Percentiles rank a stretch among this genome's conserved stretches.
Evolutionary conservation across 2,329 filamentous ascomycete genomes (phyloP).

Genomic region (Fusarium hostae): DNA sequence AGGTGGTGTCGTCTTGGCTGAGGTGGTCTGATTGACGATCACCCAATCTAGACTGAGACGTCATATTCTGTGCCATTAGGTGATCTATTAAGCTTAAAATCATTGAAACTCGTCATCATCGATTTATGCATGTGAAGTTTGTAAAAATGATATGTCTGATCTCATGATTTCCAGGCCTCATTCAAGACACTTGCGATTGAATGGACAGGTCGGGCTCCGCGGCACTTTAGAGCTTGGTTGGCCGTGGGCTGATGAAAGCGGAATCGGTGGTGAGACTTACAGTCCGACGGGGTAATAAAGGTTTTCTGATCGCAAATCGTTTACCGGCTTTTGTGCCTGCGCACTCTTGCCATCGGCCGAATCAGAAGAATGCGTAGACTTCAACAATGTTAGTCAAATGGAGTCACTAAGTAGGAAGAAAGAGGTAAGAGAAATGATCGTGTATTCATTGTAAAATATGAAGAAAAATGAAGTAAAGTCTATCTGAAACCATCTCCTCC

Average conservation of each 20-base stretch:
- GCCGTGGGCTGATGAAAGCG: not conserved
- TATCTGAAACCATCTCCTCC: not conserved
- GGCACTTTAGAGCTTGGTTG: fast-evolving
- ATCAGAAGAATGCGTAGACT: too few species aligned
- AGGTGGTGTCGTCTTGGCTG: slow-evolving; percentile 9
- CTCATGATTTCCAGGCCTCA: not conserved
- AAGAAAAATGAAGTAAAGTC: slow-evolving; percentile 9
- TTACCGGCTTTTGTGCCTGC: fast-evolving
- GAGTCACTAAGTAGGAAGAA: fast-evolving
- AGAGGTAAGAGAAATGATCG: too few species aligned
- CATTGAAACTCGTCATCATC: not conserved
- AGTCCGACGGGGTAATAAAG: fast-evolving
- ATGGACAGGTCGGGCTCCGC: too few species aligned
- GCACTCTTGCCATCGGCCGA: fast-evolving
- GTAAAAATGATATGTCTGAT: not conserved
- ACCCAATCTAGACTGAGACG: not conserved
- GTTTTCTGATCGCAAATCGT: fast-evolving
- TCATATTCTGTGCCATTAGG: not conserved
- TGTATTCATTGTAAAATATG: not conserved
- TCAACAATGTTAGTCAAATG: fast-evolving
- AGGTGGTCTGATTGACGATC: not conserved
- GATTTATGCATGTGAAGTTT: not conserved
- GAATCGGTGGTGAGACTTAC: fast-evolving
- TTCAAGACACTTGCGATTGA: fast-evolving
- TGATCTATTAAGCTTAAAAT: not conserved